These are phyloP conservation scores for Ascochyta koolunga DNA, from an alignment of 2,329 filamentous ascomycete species.

Conservation along the genomic window DNA sequence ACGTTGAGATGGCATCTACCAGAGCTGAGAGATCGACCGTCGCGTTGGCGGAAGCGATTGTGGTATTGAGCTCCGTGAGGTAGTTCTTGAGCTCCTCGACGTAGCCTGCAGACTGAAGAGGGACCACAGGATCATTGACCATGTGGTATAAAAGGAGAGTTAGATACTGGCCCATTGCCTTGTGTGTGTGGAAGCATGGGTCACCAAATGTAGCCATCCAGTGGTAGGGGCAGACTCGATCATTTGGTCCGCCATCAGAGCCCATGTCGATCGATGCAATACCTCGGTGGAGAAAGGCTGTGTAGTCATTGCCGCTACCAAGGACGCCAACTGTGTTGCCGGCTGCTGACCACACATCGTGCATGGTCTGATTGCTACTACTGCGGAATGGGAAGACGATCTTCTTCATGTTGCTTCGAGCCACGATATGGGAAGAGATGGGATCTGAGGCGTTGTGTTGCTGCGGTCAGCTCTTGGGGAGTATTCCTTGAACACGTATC, in stretches of 20 bases:
- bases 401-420: conserved; percentile 66
- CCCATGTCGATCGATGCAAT: conserved; percentile 53
- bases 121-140: conserved; percentile 47
- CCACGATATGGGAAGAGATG: conserved; percentile 87
- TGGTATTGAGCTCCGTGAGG: conserved; percentile 40
- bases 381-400: conserved; percentile 49
- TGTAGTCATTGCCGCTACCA: conserved; percentile 56
- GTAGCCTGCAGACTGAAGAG: conserved; percentile 49
- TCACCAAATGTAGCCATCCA: conserved; percentile 62
- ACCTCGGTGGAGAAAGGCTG: conserved; percentile 54
- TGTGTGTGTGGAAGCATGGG: conserved; percentile 57
- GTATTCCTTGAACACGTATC: conserved; percentile 84
- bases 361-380: conserved; percentile 49
- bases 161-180: conserved; percentile 57
- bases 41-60: conserved; percentile 35
- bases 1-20: conserved; percentile 45
- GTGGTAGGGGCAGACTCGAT: conserved; percentile 56
- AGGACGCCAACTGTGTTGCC: conserved; percentile 51
- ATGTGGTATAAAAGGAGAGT: conserved; percentile 53
- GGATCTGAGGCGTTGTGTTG: conserved; percentile 73
- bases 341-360: conserved; percentile 52
- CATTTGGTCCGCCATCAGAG: conserved; percentile 43
- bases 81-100: conserved; percentile 47
- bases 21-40: conserved; percentile 43
- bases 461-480: conserved; percentile 72